phyloP scores from a whole-genome alignment of 305 asterid species.

The Fraxinus sp. region DNA sequence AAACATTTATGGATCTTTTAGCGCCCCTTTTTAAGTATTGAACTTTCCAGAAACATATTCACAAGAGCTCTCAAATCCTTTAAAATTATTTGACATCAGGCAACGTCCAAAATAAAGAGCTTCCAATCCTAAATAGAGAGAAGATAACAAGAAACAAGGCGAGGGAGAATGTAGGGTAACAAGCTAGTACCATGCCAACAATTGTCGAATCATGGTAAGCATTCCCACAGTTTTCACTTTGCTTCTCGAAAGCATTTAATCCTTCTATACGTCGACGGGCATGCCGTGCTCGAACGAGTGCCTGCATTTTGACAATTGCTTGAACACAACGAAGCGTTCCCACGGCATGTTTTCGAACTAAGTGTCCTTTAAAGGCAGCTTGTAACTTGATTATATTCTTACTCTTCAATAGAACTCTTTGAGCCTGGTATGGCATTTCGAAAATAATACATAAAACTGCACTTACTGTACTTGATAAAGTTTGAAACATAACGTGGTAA shows the following conservation, averaged over 20 bases:
- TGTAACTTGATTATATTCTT: conserved; percentile 67
- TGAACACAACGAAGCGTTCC: conserved; percentile 95
- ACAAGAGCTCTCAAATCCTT: background rate
- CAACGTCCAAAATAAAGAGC: background rate
- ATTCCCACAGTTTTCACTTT: conserved; percentile 36
- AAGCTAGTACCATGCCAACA: conserved; percentile 29
- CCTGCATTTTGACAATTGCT: conserved; percentile 90
- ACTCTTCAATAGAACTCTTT: conserved; percentile 49
- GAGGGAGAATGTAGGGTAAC: conserved; percentile 4
- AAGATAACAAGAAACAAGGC: background rate
- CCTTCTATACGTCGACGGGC: conserved; percentile 38
- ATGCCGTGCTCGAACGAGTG: conserved; percentile 75
- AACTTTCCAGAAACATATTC: background rate
- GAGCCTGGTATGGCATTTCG: conserved; percentile 58
- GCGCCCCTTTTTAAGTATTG: background rate
- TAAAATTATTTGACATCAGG: background rate
- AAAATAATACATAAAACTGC: conserved; percentile 15
- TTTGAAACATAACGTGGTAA: conserved; percentile 10
- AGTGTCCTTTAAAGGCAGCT: conserved; percentile 93
- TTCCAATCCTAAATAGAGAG: conserved; percentile 12
- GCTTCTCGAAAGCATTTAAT: conserved; percentile 33
- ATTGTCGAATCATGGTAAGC: conserved; percentile 20
- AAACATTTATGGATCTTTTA: background rate
- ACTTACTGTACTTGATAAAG: conserved; percentile 15
- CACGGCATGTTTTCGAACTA: conserved; percentile 80